phyloP scores from a whole-genome alignment of 768 basidiomycete genomes.

The Podaxis sp. region DNA sequence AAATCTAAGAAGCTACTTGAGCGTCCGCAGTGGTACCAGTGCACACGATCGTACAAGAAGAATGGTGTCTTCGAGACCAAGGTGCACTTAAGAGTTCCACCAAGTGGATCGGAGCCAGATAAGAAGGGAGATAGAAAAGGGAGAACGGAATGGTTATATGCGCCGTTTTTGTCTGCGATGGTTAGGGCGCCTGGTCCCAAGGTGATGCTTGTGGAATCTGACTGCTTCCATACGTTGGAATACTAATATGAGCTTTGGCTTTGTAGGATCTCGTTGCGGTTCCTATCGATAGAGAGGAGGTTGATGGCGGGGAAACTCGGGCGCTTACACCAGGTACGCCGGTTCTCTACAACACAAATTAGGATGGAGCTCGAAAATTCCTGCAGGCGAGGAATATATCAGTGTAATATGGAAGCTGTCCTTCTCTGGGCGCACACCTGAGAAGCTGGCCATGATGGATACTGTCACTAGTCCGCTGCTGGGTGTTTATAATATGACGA shows the following conservation, averaged over 20 bases:
- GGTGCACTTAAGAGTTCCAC: conserved; percentile 23
- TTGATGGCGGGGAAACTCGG: conserved; percentile 6
- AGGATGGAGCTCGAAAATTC: background rate
- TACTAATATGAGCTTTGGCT: background rate
- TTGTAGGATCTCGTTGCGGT: conserved; percentile 31
- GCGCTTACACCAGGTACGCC: background rate
- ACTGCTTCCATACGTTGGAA: background rate
- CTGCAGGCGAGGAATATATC: conserved; percentile 24
- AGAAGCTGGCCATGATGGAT: conserved; percentile 23
- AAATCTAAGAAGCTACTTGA: background rate
- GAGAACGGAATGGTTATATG: conserved; percentile 30
- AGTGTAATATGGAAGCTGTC: conserved; percentile 35
- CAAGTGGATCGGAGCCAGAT: conserved; percentile 15
- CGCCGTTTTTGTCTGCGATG: conserved; percentile 29
- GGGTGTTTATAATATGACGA: conserved; percentile 19
- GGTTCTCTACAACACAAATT: background rate
- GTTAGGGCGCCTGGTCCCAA: conserved; percentile 27
- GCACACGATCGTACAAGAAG: conserved; percentile 23
- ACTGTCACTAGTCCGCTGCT: conserved; percentile 6
- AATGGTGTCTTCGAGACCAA: conserved; percentile 32
- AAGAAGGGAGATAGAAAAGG: conserved; percentile 3
- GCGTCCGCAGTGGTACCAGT: conserved; percentile 22
- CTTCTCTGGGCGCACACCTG: conserved; percentile 26
- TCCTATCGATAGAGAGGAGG: conserved; percentile 32
- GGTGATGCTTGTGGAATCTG: conserved; percentile 15